Conservation (phyloP, 257 asterid species). For the Lycium ferocissimum region DNA sequence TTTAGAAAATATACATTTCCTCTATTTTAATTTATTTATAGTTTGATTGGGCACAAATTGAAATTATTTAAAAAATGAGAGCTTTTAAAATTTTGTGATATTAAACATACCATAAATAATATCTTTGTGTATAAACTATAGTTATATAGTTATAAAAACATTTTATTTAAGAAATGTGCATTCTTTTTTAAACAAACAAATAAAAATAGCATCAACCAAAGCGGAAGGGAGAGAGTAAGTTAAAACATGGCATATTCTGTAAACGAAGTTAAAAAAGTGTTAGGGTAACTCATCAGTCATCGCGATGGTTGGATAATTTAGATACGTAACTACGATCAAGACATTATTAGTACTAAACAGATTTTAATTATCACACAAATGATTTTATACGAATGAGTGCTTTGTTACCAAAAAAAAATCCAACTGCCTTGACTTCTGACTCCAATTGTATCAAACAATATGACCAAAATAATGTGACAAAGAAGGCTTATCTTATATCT, state of each 20-base stretch:
- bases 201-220: too few species aligned
- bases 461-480: not conserved
- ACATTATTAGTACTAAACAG: not conserved
- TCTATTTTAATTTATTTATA: not conserved
- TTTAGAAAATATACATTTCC: not conserved
- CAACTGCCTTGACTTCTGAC: constrained; percentile 19
- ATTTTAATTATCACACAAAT: not conserved
- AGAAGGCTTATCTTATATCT: not conserved
- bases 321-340: not conserved
- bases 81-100: too few species aligned
- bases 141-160: too few species aligned
- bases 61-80: too few species aligned
- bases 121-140: too few species aligned
- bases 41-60: not conserved
- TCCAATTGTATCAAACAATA: not conserved
- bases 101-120: too few species aligned
- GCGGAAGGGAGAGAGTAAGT: not conserved
- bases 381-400: not conserved
- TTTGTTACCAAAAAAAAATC: not conserved
- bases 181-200: too few species aligned
- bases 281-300: not conserved
- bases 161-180: too few species aligned
- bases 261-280: not conserved
- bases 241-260: not conserved
- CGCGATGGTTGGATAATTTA: not conserved